Evolutionary conservation across 2,329 filamentous ascomycete genomes (phyloP).

Genomic region (Leptographium radiaticola): DNA sequence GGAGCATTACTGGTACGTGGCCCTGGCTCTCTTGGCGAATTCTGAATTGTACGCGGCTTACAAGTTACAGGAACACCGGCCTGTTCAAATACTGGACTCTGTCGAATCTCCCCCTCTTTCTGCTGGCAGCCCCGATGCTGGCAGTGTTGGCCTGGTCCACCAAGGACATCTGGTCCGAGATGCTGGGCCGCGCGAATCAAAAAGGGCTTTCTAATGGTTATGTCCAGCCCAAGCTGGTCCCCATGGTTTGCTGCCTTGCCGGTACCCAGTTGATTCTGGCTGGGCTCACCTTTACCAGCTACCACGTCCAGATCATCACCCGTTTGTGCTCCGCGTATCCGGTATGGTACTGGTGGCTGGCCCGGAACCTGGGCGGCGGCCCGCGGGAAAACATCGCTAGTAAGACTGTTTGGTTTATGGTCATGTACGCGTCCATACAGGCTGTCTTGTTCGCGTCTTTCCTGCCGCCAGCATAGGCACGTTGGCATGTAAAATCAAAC

Average conservation of each 20-base stretch:
- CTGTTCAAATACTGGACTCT: slow-evolving; percentile 84
- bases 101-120: slow-evolving; percentile 75
- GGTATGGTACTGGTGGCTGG: slow-evolving; percentile 77
- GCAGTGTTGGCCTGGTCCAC: slow-evolving; percentile 52
- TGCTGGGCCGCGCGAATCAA: neutral
- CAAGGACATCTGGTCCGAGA: slow-evolving; percentile 20
- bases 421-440: slow-evolving; percentile 75
- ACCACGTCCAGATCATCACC: slow-evolving; percentile 91
- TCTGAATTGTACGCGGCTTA: neutral
- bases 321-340: slow-evolving; percentile 80
- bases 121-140: slow-evolving; percentile 70
- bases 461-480: slow-evolving; percentile 63
- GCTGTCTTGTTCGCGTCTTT: slow-evolving; percentile 78
- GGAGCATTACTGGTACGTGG: slow-evolving; percentile 67
- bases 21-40: too few relatives aligned
- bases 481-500: neutral
- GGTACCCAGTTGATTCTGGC: slow-evolving; percentile 61
- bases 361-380: slow-evolving; percentile 22
- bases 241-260: slow-evolving; percentile 45
- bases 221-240: slow-evolving; percentile 9
- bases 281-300: slow-evolving; percentile 58
- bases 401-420: slow-evolving; percentile 49
- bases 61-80: slow-evolving; percentile 59
- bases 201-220: neutral
- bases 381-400: slow-evolving; percentile 9